phyloP scores from a whole-genome alignment of 768 basidiomycete species.

The Dioszegia crocea region DNA sequence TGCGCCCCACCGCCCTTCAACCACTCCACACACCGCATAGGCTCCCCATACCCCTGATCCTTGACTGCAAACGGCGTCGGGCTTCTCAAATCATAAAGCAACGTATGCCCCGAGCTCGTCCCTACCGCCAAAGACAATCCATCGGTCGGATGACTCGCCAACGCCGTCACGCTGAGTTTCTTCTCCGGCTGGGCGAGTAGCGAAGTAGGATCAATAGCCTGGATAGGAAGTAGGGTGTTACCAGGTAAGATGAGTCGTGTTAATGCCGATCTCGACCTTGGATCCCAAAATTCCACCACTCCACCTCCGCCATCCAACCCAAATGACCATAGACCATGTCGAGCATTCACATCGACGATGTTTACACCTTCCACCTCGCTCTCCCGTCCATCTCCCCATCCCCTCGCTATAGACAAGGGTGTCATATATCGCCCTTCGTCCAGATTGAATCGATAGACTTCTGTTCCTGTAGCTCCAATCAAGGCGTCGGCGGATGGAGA shows the following conservation, averaged over 20 bases:
- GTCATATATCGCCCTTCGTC: constrained; percentile 90
- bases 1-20: constrained; percentile 70
- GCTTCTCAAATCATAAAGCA: constrained; percentile 89
- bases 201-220: constrained; percentile 16
- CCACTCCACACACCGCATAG: constrained; percentile 80
- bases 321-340: constrained; percentile 83
- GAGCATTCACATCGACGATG: constrained; percentile 83
- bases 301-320: constrained; percentile 73
- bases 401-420: constrained; percentile 56
- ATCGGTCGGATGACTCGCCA: constrained; percentile 71
- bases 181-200: constrained; percentile 21
- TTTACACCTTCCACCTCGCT: constrained; percentile 76
- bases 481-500: constrained; percentile 89
- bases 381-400: constrained; percentile 40
- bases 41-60: constrained; percentile 94
- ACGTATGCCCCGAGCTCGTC: constrained; percentile 88
- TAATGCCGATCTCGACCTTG: constrained; percentile 65
- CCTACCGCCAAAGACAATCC: constrained; percentile 92
- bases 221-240: constrained; percentile 36
- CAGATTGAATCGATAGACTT: constrained; percentile 89
- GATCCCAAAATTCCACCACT: constrained; percentile 94
- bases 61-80: constrained; percentile 78
- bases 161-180: constrained; percentile 69
- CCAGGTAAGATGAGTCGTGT: constrained; percentile 45
- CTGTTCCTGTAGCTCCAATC: constrained; percentile 74